Conservation (phyloP, 495 filamentous ascomycete species). For the Daldinia decipiens region DNA sequence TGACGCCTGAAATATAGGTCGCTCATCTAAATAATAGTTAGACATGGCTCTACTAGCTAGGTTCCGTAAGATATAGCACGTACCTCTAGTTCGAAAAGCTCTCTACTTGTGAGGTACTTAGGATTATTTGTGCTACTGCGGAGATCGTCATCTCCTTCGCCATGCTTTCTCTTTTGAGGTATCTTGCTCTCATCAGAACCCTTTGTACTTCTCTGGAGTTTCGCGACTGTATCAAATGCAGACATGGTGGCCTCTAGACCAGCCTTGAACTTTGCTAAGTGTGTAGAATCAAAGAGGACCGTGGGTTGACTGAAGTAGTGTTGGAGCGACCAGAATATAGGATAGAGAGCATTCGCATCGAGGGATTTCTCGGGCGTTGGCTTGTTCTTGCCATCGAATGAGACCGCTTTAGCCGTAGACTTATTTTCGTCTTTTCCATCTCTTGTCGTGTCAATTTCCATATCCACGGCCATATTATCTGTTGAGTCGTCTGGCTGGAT, state of each 20-base stretch:
- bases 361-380: slow-evolving; percentile 55
- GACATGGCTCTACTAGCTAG: not conserved
- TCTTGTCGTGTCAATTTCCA: slow-evolving; percentile 47
- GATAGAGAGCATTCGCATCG: slow-evolving; percentile 80
- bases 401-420: slow-evolving; percentile 61
- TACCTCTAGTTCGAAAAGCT: slow-evolving; percentile 95
- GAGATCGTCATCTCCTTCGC: slow-evolving; percentile 67
- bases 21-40: slow-evolving; percentile 69
- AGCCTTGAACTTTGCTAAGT: slow-evolving; percentile 79
- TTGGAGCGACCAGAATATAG: slow-evolving; percentile 94
- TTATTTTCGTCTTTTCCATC: slow-evolving; percentile 53
- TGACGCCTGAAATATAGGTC: slow-evolving; percentile 94
- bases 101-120: slow-evolving; percentile 93
- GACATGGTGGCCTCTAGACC: slow-evolving; percentile 80
- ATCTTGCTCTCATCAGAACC: slow-evolving; percentile 47
- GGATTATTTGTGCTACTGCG: slow-evolving; percentile 75
- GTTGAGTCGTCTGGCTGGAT: slow-evolving; percentile 60
- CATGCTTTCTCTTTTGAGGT: slow-evolving; percentile 68
- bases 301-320: slow-evolving; percentile 90
- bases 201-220: slow-evolving; percentile 62
- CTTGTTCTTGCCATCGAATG: slow-evolving; percentile 60
- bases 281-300: slow-evolving; percentile 73
- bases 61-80: slow-evolving; percentile 24
- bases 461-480: slow-evolving; percentile 72
- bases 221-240: slow-evolving; percentile 81